Percentiles rank a stretch among this genome's conserved stretches.
These are phyloP conservation scores for Ilex paraguariensis DNA, from an alignment of 305 asterid species.

Conservation along the genomic window DNA sequence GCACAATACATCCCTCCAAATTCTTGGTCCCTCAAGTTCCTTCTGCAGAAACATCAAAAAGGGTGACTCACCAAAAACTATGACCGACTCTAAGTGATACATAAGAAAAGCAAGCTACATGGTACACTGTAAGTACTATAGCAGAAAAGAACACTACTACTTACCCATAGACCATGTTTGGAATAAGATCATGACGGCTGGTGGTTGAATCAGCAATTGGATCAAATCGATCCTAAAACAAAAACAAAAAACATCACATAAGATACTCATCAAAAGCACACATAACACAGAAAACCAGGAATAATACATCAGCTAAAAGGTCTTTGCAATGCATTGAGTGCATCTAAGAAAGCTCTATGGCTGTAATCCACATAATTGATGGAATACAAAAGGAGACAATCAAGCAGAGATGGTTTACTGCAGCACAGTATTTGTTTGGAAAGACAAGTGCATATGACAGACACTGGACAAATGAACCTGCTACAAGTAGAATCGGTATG, in stretches of 20 bases:
- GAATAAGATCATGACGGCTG: constrained; percentile 67
- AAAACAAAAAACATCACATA: constrained; percentile 6
- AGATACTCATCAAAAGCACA: constrained; percentile 7
- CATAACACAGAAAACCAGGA: neutral
- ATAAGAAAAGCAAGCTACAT: constrained; percentile 2
- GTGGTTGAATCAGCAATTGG: constrained; percentile 77
- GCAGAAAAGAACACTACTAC: neutral
- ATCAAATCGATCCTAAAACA: constrained; percentile 70
- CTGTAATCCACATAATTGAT: too few relatives aligned
- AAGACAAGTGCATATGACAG: too few relatives aligned
- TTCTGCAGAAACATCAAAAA: constrained; percentile 37
- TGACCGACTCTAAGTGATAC: neutral
- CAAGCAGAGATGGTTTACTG: too few relatives aligned
- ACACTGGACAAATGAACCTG: too few relatives aligned
- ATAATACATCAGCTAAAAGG: neutral
- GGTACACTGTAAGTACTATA: neutral
- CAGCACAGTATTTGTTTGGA: too few relatives aligned
- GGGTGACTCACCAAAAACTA: constrained; percentile 1
- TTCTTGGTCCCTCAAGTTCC: constrained; percentile 58
- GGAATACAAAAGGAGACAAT: too few relatives aligned
- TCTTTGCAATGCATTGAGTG: neutral
- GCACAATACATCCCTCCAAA: constrained; percentile 81
- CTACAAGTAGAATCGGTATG: too few relatives aligned
- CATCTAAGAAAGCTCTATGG: neutral
- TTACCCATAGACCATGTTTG: constrained; percentile 85